Evolutionary conservation across 176 grass and related monocot species (phyloP).

Genomic region (Oropetium thomaeum): DNA sequence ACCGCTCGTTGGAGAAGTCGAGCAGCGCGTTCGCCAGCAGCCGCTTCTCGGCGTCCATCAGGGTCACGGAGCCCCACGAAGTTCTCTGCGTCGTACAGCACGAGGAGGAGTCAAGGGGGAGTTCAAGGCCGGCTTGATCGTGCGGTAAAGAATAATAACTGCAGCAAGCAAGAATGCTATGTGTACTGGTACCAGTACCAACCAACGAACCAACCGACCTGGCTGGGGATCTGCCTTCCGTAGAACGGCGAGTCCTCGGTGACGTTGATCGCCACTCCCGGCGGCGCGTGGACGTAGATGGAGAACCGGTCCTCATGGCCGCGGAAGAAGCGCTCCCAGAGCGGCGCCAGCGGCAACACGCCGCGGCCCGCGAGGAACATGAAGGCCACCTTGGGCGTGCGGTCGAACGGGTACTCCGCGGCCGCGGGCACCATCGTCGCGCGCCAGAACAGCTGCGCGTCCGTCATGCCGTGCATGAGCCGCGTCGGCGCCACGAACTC

Average conservation of each 20-base stretch:
- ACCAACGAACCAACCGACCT: slow-evolving; percentile 24
- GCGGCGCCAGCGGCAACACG: slow-evolving; percentile 55
- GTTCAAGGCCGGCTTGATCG: too few species aligned
- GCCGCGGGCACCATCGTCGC: slow-evolving; percentile 63
- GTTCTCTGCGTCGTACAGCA: slow-evolving; percentile 21
- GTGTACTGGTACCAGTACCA: too few species aligned
- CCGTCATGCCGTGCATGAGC: slow-evolving; percentile 78
- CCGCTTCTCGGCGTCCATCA: slow-evolving; percentile 88
- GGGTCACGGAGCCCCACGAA: slow-evolving; percentile 64
- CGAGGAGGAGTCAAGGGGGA: background rate
- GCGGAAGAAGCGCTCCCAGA: slow-evolving; percentile 90
- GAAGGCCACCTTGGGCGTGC: slow-evolving; percentile 82
- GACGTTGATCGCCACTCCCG: slow-evolving; percentile 47
- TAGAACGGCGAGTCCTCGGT: slow-evolving; percentile 64
- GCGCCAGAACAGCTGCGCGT: slow-evolving; percentile 80
- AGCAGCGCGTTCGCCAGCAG: slow-evolving; percentile 83
- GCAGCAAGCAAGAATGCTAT: too few species aligned
- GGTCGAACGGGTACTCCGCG: slow-evolving; percentile 54
- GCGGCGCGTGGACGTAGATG: slow-evolving; percentile 77
- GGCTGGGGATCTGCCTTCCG: slow-evolving; percentile 77
- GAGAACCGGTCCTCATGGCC: slow-evolving; percentile 60
- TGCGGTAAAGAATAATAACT: background rate
- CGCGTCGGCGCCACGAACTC: slow-evolving; percentile 63
- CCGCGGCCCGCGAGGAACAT: slow-evolving; percentile 69
- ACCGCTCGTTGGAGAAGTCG: slow-evolving; percentile 91